phyloP scores from a whole-genome alignment of 129 eudicot species.

The Calendula officinalis region DNA sequence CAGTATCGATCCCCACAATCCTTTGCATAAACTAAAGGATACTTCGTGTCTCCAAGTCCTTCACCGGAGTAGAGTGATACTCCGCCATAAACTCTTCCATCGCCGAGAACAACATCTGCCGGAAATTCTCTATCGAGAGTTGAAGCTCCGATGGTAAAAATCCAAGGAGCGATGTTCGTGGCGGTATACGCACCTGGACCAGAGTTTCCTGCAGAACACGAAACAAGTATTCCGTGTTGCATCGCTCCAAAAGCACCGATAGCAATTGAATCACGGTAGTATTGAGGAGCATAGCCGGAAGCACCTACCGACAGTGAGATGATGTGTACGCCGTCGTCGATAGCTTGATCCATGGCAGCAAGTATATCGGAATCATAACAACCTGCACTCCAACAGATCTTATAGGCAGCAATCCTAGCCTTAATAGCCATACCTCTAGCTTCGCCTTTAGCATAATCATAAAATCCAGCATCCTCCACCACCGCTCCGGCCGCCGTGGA shows the following conservation, averaged over 20 bases:
- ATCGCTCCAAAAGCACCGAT: slow-evolving; percentile 84
- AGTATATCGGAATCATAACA: slow-evolving; percentile 93
- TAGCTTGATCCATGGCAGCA: slow-evolving; percentile 89
- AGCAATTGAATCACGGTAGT: slow-evolving; percentile 77
- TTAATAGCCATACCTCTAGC: slow-evolving; percentile 96
- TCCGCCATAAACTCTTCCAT: slow-evolving; percentile 68
- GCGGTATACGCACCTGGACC: slow-evolving; percentile 82
- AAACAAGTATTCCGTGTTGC: slow-evolving; percentile 63
- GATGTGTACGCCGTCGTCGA: slow-evolving; percentile 72
- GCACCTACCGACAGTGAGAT: slow-evolving; percentile 90
- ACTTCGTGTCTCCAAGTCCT: slow-evolving; percentile 40
- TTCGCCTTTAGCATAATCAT: slow-evolving; percentile 68
- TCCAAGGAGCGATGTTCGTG: slow-evolving; percentile 91
- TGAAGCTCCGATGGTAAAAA: slow-evolving; percentile 89
- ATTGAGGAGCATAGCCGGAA: slow-evolving; percentile 67
- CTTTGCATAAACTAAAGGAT: slow-evolving; percentile 54
- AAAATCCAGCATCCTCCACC: slow-evolving; percentile 62
- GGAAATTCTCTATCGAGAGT: slow-evolving; percentile 91
- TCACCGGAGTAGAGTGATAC: slow-evolving; percentile 82
- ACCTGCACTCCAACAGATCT: slow-evolving; percentile 84
- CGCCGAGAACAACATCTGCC: slow-evolving; percentile 80
- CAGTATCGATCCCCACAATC: slow-evolving; percentile 77
- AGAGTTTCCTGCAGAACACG: slow-evolving; percentile 90
- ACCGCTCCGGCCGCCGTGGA: slow-evolving; percentile 93
- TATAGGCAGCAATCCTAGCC: slow-evolving; percentile 92